Evolutionary conservation across 2,329 filamentous ascomycete genomes (phyloP).

Genomic region (Tolypocladium guangdongense): DNA sequence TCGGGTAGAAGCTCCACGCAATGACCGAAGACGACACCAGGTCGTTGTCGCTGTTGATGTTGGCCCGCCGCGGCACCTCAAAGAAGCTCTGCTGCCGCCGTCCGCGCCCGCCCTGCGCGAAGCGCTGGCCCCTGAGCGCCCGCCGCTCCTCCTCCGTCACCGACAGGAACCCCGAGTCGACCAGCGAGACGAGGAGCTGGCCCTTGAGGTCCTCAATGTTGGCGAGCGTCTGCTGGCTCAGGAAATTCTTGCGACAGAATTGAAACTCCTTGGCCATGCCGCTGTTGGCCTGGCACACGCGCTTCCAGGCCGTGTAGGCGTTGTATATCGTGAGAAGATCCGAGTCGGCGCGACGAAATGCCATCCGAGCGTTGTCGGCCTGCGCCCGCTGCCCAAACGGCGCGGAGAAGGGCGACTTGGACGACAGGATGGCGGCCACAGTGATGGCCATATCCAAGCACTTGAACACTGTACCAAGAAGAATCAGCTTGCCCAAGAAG

Average conservation of each 20-base stretch:
- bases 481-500: conserved; percentile 84
- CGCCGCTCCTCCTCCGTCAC: conserved; percentile 64
- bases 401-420: conserved; percentile 85
- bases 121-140: conserved; percentile 57
- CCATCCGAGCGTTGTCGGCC: conserved; percentile 66
- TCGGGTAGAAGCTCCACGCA: conserved; percentile 92
- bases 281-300: conserved; percentile 57
- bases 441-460: conserved; percentile 89
- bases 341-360: conserved; percentile 78
- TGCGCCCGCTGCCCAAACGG: conserved; percentile 76
- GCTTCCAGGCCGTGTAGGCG: conserved; percentile 82
- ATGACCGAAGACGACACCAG: conserved; percentile 69
- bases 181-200: conserved; percentile 74
- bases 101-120: conserved; percentile 35
- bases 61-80: conserved; percentile 64
- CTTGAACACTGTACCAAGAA: conserved; percentile 76
- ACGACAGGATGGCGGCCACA: conserved; percentile 84
- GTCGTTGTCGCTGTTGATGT: conserved; percentile 71
- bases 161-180: conserved; percentile 73
- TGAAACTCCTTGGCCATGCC: conserved; percentile 63
- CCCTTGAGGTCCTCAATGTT: conserved; percentile 96
- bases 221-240: conserved; percentile 75
- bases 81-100: conserved; percentile 66
- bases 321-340: conserved; percentile 91
- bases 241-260: conserved; percentile 91